Conservation (phyloP, 306 rosid species). For the Corylus heterophylla region DNA sequence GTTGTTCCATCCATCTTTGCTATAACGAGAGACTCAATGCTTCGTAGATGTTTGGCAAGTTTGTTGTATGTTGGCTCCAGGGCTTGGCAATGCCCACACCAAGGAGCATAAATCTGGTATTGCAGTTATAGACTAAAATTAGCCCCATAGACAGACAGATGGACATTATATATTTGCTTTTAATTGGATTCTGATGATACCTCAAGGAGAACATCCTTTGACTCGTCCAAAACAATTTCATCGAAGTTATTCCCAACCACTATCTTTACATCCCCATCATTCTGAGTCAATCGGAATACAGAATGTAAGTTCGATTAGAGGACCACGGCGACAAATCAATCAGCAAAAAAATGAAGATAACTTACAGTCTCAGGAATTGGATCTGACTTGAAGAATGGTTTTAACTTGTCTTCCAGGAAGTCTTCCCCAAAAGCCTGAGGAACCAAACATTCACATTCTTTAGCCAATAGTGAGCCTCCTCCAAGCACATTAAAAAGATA, state of each 20-base stretch:
- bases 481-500: background rate
- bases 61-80: slow-evolving; percentile 91
- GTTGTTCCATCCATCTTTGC: slow-evolving; percentile 99
- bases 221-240: slow-evolving; percentile 91
- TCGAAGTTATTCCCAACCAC: slow-evolving; percentile 93
- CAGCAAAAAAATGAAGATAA: slow-evolving; percentile 23
- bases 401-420: slow-evolving; percentile 91
- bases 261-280: slow-evolving; percentile 83
- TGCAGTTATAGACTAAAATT: slow-evolving; percentile 13
- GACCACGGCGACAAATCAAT: slow-evolving; percentile 17
- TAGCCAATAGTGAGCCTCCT: slow-evolving; percentile 20
- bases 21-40: slow-evolving; percentile 78
- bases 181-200: slow-evolving; percentile 34
- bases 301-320: slow-evolving; percentile 23
- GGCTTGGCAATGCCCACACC: slow-evolving; percentile 99
- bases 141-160: slow-evolving; percentile 24
- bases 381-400: slow-evolving; percentile 87
- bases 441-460: slow-evolving; percentile 20
- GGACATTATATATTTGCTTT: slow-evolving; percentile 2
- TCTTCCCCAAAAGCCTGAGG: slow-evolving; percentile 78
- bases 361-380: slow-evolving; percentile 90
- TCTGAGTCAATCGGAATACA: slow-evolving; percentile 45
- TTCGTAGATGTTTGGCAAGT: slow-evolving; percentile 82
- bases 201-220: slow-evolving; percentile 99
- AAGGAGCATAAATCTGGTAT: slow-evolving; percentile 92